Conservation (phyloP, 148 eudicot genomes). For the Pouteria glomerata region DNA sequence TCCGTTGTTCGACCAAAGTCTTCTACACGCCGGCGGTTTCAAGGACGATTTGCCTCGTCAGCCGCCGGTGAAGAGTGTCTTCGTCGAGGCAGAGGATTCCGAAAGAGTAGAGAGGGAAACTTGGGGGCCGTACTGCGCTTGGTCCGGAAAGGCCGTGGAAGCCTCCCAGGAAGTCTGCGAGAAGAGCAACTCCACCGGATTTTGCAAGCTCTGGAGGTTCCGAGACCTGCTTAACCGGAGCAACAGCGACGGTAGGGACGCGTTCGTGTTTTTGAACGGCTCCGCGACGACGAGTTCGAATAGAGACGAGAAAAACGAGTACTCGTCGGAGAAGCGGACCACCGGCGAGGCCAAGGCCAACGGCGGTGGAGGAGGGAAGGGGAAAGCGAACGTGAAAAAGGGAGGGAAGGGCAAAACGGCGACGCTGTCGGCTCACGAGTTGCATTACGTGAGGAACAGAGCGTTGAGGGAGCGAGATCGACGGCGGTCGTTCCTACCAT, state of each 20-base stretch:
- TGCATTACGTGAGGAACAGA: slow-evolving; percentile 47
- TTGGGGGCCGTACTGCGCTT: slow-evolving; percentile 43
- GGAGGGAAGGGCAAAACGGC: slow-evolving; percentile 27
- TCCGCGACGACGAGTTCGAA: neutral
- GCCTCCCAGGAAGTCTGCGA: slow-evolving; percentile 41
- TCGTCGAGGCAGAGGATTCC: slow-evolving; percentile 29
- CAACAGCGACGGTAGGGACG: slow-evolving; percentile 75
- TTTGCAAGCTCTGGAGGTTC: slow-evolving; percentile 77
- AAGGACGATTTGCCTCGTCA: neutral
- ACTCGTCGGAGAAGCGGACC: neutral
- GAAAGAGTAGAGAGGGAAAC: slow-evolving; percentile 10
- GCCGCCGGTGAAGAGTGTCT: slow-evolving; percentile 56
- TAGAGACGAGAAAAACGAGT: neutral
- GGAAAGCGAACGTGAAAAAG: slow-evolving; percentile 1
- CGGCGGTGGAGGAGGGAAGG: slow-evolving; percentile 3
- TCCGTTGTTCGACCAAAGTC: slow-evolving; percentile 36
- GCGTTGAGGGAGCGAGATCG: slow-evolving; percentile 30
- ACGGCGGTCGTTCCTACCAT: slow-evolving; percentile 65
- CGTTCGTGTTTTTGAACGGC: slow-evolving; percentile 48
- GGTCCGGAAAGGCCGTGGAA: slow-evolving; percentile 30
- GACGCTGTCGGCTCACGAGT: slow-evolving; percentile 52
- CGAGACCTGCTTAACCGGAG: slow-evolving; percentile 50
- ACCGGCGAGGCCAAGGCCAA: slow-evolving; percentile 2
- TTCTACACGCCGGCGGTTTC: slow-evolving; percentile 9
- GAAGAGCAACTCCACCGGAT: slow-evolving; percentile 96